Percentiles rank a stretch among this genome's conserved stretches.
Conservation (phyloP, 352 stramenopile genomes). For the Phytophthora sansomeana region DNA sequence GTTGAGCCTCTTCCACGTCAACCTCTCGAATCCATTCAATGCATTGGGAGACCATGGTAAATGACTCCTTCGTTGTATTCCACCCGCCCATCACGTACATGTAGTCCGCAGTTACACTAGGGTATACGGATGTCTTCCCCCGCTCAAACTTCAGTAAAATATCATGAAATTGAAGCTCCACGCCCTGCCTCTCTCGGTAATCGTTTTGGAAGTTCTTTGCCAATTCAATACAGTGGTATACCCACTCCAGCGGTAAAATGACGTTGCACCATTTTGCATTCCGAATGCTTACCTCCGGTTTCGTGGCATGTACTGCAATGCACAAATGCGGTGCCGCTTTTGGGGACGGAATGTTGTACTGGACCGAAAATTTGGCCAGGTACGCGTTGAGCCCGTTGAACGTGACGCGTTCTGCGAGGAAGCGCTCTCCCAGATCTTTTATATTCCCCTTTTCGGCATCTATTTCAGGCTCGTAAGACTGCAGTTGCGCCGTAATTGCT, state of each 20-base stretch:
- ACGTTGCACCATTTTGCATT: neutral
- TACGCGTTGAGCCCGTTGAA: neutral
- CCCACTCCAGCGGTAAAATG: neutral
- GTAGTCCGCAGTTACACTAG: neutral
- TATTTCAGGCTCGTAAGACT: too few species aligned
- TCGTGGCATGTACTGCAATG: neutral
- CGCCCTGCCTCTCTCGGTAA: neutral
- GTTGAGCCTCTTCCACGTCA: neutral
- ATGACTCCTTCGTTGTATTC: neutral
- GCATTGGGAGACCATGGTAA: neutral
- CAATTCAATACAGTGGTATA: neutral
- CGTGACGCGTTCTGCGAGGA: too few species aligned
- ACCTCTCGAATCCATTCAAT: neutral
- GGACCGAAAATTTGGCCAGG: neutral
- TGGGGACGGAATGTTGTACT: neutral
- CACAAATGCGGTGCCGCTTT: neutral
- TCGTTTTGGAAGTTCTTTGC: neutral
- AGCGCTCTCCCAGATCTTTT: too few species aligned
- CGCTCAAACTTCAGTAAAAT: neutral
- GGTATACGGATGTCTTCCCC: neutral
- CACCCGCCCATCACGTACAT: slow-evolving; percentile 1
- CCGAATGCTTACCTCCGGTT: too few species aligned
- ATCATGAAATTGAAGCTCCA: neutral
- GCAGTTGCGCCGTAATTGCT: neutral
- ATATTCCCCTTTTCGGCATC: too few species aligned